phyloP scores from a whole-genome alignment of 2,329 filamentous ascomycete species.

The Rosellinia necatrix region DNA sequence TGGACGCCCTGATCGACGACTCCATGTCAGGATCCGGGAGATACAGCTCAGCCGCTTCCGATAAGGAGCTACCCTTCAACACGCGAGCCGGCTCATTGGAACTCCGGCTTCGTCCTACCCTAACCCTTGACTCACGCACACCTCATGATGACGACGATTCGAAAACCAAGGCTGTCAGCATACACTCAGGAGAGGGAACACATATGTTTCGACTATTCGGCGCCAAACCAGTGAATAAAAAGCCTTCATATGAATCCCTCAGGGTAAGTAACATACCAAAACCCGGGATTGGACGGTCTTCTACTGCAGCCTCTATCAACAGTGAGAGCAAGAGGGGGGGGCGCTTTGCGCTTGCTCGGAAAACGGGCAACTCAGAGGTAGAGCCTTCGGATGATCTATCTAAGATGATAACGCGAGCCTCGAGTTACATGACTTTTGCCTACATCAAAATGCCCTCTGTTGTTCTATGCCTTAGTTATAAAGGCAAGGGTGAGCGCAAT shows the following conservation, averaged over 20 bases:
- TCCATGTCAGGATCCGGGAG: slow-evolving; percentile 47
- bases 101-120: slow-evolving; percentile 79
- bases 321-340: slow-evolving; percentile 53
- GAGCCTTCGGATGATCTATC: slow-evolving; percentile 84
- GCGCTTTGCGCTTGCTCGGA: slow-evolving; percentile 60
- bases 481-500: slow-evolving; percentile 93
- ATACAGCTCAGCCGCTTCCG: slow-evolving; percentile 45
- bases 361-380: slow-evolving; percentile 57
- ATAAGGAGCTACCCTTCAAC: slow-evolving; percentile 58
- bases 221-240: slow-evolving; percentile 53
- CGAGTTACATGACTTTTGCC: slow-evolving; percentile 95
- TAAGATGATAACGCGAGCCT: slow-evolving; percentile 94
- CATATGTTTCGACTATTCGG: slow-evolving; percentile 59
- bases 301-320: slow-evolving; percentile 48
- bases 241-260: slow-evolving; percentile 62
- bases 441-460: slow-evolving; percentile 95
- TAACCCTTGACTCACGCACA: slow-evolving; percentile 60
- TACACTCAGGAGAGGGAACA: slow-evolving; percentile 53
- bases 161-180: slow-evolving; percentile 54
- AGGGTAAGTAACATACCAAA: slow-evolving; percentile 47
- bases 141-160: slow-evolving; percentile 36
- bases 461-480: slow-evolving; percentile 93
- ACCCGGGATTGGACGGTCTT: slow-evolving; percentile 51
- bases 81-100: slow-evolving; percentile 77
- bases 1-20: slow-evolving; percentile 49